Base-by-base conservation (phyloP, 1,139 yeast genomes). In the Geotrichum klebahnii region DNA sequence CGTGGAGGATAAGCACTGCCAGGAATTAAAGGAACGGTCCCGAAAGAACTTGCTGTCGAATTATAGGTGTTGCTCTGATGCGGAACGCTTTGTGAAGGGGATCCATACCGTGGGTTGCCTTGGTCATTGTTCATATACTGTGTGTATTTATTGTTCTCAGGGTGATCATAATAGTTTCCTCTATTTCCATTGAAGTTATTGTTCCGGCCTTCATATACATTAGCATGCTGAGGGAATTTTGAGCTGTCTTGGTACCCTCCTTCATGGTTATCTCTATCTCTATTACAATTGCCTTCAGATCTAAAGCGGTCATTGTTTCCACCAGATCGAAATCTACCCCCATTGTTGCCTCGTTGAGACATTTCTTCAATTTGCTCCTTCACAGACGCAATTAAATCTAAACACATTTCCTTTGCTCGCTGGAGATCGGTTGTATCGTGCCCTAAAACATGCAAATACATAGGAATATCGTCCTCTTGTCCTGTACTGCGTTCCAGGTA, bases 361-460 rank as follows among this genome's bases (percentile, higher is more conserved):
- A 28, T 32, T 17, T 56, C 59, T 14, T 57, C 58, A 29, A 61
- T 51, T 50, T 61, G 61, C 39, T 65, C 68, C 12, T 55, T 54
- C 5, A 69, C 66, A 3, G 68, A 58, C 9, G 60, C 57, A 34
- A 70, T 53, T 32, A 69, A 53, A 55, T 69, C 74, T 20, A 53
- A 48, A 44, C 67, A 59, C 61, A 69, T 59, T 20, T 55, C 64
- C 29, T 59, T 61, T 8, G 73, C 73, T 16, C 55, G 48, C 14
- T 53, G 59, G 2, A 69, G 58, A 17, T 54, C 58, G 5, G 57
- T 65, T 23, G 57, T 53, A 32, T 61, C 63, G 20, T 44, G 38
- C 8, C 70, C 70, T 29, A 54, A 42, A 38, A 69, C 55, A 50
- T 63, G 67, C 22, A 70, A 49, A 53, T 61, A 68, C 58, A 67